Conservation (phyloP, 495 filamentous ascomycete genomes). For the Aspergillus conjunctus region DNA sequence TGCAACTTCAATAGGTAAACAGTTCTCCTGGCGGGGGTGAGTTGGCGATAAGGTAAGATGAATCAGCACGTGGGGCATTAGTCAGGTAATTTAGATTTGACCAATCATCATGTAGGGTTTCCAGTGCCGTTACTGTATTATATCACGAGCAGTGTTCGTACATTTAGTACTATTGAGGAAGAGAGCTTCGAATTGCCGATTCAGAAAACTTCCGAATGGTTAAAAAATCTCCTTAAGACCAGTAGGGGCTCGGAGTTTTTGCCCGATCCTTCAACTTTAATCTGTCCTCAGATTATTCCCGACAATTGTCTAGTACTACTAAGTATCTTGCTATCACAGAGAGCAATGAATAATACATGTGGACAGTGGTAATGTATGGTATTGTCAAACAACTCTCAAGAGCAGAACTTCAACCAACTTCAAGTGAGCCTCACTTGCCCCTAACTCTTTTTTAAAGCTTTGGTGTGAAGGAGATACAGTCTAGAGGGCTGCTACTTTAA, state of each 20-base stretch:
- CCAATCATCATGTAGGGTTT: not conserved
- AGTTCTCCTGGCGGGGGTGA: not conserved
- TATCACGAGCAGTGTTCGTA: not conserved
- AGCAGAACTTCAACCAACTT: not conserved
- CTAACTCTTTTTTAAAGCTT: not conserved
- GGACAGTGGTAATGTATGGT: not conserved
- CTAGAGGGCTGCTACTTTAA: not conserved
- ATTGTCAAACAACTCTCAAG: not conserved
- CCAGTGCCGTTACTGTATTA: not conserved
- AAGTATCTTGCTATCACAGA: not conserved
- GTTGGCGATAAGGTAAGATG: not conserved
- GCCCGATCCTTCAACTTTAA: conserved; percentile 5
- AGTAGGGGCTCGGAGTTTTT: not conserved
- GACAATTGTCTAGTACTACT: not conserved
- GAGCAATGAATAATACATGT: not conserved
- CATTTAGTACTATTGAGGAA: no score
- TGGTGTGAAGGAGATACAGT: not conserved
- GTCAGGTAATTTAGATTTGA: not conserved
- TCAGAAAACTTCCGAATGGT: conserved; percentile 25
- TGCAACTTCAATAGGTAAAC: not conserved
- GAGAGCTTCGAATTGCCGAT: no score
- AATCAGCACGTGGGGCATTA: conserved; percentile 2
- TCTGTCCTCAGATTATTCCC: not conserved
- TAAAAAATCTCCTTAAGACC: conserved; percentile 13
- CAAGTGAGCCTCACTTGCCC: not conserved